Base-by-base conservation (phyloP, 2,329 filamentous ascomycete species). In the Claviceps pusilla region DNA sequence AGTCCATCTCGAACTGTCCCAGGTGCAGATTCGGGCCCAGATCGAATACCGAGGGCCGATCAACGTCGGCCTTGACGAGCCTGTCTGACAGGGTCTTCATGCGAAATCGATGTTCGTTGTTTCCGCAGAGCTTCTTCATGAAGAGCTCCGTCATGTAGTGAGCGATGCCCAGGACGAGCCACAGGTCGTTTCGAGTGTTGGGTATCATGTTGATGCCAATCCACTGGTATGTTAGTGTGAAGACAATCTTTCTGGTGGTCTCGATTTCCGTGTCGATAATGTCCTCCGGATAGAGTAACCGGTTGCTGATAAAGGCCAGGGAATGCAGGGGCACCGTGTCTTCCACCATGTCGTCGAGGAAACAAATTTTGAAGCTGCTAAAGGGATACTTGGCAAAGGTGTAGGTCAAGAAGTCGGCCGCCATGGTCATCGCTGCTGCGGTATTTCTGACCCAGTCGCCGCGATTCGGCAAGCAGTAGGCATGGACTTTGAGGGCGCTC, bases 121-220 rank as follows among this genome's bases (percentile, higher is more conserved):
- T 94, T 7, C 93, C 93, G 64, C 89, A 94, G 3, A 98, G 76
- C 59, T 83, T 84, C 66, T 84, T 88, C 79, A 97, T 87, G 68
- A 95, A 96, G 4, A 89, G 78, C 61, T 96, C 91, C 1, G 91
- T 89, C 78, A 98, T 95, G 72, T 89, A 98, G 73, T 91, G 90
- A 0, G 91, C 87, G 49, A 94, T 85, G 14, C 91, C 94, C 53
- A 93, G 79, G 12, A 91, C 84, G 24, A 94, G 82, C 93, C 93
- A 98, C 53, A 83, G 81, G 67, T 98, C 93, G 52, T 78, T 77
- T 19, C 83, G 80, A 45, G 85, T 82, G 64, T 89, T 87, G 0
- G 93, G 85, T 50, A 95, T 84, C 60, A 98, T 87, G 64, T 90
- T 90, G 58, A 98, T 85, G 16, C 93, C 93, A 59, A 93, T 87